phyloP scores from a whole-genome alignment of 2,329 filamentous ascomycete genomes.

The Colletotrichum gloeosporioides region DNA sequence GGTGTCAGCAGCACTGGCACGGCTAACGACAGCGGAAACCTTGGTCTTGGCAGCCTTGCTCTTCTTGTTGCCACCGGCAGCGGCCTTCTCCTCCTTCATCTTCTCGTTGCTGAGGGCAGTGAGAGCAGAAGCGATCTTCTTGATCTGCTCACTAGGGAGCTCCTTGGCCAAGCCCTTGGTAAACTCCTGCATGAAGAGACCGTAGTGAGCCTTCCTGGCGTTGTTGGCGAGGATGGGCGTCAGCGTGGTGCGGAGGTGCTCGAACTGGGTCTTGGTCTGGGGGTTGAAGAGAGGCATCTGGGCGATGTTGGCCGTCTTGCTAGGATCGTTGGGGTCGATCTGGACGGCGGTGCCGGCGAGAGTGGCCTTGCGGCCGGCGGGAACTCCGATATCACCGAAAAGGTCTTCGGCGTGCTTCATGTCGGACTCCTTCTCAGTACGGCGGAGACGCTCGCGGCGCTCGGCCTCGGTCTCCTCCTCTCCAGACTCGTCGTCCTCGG shows the following conservation, averaged over 20 bases:
- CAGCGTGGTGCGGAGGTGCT: constrained; percentile 78
- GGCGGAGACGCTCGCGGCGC: constrained; percentile 75
- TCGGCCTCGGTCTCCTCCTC: constrained; percentile 78
- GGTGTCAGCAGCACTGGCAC: constrained; percentile 71
- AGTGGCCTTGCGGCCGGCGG: constrained; percentile 69
- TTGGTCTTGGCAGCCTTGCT: constrained; percentile 96
- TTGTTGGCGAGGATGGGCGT: constrained; percentile 77
- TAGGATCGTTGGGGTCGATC: constrained; percentile 76
- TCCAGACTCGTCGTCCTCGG: constrained; percentile 40
- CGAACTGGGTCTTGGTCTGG: constrained; percentile 84
- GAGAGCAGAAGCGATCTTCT: constrained; percentile 88
- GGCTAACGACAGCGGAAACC: constrained; percentile 74
- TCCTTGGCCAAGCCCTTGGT: constrained; percentile 86
- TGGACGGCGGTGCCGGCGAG: constrained; percentile 69
- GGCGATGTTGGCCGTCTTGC: constrained; percentile 80
- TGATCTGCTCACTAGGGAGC: constrained; percentile 89
- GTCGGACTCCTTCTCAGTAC: constrained; percentile 86
- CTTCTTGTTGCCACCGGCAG: constrained; percentile 96
- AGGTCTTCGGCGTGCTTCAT: constrained; percentile 90
- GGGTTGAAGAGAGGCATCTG: constrained; percentile 88
- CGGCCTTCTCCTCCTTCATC: constrained; percentile 96
- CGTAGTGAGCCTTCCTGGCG: constrained; percentile 88
- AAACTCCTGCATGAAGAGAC: constrained; percentile 90
- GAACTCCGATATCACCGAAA: constrained; percentile 77
- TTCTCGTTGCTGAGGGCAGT: constrained; percentile 97